A percentile compares a stretch with the other conserved stretches of the same genome.
These are phyloP conservation scores for Erigeron canadensis DNA, from an alignment of 129 eudicot genomes.

Conservation along the genomic window DNA sequence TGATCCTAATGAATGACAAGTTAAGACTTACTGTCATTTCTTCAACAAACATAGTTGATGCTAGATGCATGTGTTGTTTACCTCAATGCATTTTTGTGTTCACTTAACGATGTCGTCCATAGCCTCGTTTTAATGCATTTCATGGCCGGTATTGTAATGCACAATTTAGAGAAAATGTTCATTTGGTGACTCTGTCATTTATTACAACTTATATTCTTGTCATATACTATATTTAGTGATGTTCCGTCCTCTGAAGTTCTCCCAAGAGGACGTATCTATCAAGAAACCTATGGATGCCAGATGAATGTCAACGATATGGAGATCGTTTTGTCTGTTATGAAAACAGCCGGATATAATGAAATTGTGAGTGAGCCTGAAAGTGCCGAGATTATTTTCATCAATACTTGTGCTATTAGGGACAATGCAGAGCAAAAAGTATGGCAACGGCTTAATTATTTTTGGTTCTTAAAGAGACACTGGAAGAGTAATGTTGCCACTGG, in stretches of 20 bases:
- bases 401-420: conserved; percentile 96
- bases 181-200: not conserved
- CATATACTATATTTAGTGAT: conserved; percentile 39
- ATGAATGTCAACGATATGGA: conserved; percentile 99
- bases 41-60: no score
- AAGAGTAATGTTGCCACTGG: conserved; percentile 84
- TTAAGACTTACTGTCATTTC: no score
- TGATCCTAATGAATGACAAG: no score
- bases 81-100: no score
- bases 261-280: conserved; percentile 89
- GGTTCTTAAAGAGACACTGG: conserved; percentile 97
- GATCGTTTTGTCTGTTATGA: conserved; percentile 92
- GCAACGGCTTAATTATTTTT: conserved; percentile 95
- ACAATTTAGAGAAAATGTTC: not conserved
- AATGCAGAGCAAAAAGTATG: conserved; percentile 96
- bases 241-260: conserved; percentile 42
- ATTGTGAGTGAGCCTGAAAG: conserved; percentile 77
- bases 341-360: conserved; percentile 87
- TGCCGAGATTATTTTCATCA: conserved; percentile 91
- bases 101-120: not conserved
- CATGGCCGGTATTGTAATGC: no score
- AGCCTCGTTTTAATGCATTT: not conserved
- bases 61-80: no score
- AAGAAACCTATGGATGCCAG: conserved; percentile 98
- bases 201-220: conserved; percentile 11